A percentile compares a stretch with the other conserved stretches of the same genome.
Evolutionary conservation across 2,329 filamentous ascomycete species (phyloP).

Genomic region (Talaromyces funiculosus): DNA sequence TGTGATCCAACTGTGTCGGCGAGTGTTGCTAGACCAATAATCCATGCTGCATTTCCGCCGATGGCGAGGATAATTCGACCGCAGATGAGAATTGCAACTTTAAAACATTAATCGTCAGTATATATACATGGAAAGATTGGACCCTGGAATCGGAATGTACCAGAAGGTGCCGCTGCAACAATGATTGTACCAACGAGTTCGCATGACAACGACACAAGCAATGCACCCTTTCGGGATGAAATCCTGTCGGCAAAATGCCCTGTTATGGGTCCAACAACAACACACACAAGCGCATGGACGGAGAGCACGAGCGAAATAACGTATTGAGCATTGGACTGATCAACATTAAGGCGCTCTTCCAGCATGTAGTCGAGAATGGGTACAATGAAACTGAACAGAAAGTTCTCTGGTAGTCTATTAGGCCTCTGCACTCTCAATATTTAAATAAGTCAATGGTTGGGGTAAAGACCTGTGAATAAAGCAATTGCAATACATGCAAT

Average conservation of each 20-base stretch:
- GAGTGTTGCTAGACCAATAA: slow-evolving; percentile 26
- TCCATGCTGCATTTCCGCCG: slow-evolving; percentile 27
- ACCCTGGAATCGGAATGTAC: slow-evolving; percentile 14
- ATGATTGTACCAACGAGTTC: slow-evolving; percentile 24
- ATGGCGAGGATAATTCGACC: slow-evolving; percentile 28
- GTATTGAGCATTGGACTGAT: slow-evolving; percentile 20
- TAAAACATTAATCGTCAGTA: neutral
- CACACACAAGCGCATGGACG: slow-evolving; percentile 21
- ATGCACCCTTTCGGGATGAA: slow-evolving; percentile 19
- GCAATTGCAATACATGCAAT: slow-evolving; percentile 10
- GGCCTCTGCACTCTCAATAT: neutral
- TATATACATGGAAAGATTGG: neutral
- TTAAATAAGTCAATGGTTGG: neutral
- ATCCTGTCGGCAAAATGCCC: slow-evolving; percentile 22
- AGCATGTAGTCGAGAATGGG: slow-evolving; percentile 27
- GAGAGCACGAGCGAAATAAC: slow-evolving; percentile 24
- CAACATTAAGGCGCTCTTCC: slow-evolving; percentile 22
- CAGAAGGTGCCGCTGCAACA: slow-evolving; percentile 21
- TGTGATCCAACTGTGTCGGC: slow-evolving; percentile 24
- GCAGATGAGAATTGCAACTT: slow-evolving; percentile 21
- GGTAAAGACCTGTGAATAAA: slow-evolving; percentile 5
- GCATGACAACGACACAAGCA: slow-evolving; percentile 22
- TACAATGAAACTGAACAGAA: slow-evolving; percentile 27
- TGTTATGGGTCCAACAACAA: slow-evolving; percentile 21
- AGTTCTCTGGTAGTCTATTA: slow-evolving; percentile 21